Conservation (phyloP, 2,329 filamentous ascomycete species). For the Gaeumannomyces sp. region DNA sequence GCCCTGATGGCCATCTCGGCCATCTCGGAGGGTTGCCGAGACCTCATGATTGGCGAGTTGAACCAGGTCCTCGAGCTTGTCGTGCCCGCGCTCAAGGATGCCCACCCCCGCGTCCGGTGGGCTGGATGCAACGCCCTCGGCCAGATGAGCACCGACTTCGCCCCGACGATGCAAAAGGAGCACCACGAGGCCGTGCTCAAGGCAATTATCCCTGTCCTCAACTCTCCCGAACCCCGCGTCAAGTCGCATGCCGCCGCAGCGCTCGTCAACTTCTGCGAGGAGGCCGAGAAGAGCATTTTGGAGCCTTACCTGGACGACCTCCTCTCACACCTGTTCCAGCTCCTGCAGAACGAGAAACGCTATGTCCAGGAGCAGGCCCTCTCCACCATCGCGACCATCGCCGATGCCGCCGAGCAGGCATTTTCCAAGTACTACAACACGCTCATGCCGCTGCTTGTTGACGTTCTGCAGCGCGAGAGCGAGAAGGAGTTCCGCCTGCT, state of each 20-base stretch:
- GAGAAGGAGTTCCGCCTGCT: slow-evolving; percentile 89
- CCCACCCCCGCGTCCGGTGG: slow-evolving; percentile 91
- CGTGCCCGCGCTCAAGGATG: slow-evolving; percentile 82
- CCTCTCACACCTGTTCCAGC: slow-evolving; percentile 74
- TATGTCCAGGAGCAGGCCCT: slow-evolving; percentile 97
- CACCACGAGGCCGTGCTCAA: slow-evolving; percentile 84
- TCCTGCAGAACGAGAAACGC: slow-evolving; percentile 85
- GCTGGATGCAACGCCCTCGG: slow-evolving; percentile 97
- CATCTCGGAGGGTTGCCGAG: slow-evolving; percentile 93
- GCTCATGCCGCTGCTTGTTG: slow-evolving; percentile 90
- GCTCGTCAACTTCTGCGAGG: slow-evolving; percentile 97
- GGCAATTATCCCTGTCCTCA: slow-evolving; percentile 86
- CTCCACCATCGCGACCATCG: slow-evolving; percentile 96
- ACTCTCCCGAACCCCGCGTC: slow-evolving; percentile 85
- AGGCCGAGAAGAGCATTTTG: slow-evolving; percentile 85
- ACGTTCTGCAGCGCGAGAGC: slow-evolving; percentile 81
- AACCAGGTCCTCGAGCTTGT: slow-evolving; percentile 92
- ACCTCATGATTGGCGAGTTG: slow-evolving; percentile 91
- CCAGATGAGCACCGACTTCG: slow-evolving; percentile 99
- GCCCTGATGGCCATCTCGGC: slow-evolving; percentile 98
- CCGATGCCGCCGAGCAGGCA: slow-evolving; percentile 93
- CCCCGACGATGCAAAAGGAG: slow-evolving; percentile 94
- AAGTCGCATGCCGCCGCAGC: slow-evolving; percentile 97
- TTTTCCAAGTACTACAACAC: slow-evolving; percentile 95
- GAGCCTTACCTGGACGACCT: slow-evolving; percentile 91